These are phyloP conservation scores for Pterothamnion heteromorphum DNA, from an alignment of 31 red algal genomes.

Conservation along the genomic window DNA sequence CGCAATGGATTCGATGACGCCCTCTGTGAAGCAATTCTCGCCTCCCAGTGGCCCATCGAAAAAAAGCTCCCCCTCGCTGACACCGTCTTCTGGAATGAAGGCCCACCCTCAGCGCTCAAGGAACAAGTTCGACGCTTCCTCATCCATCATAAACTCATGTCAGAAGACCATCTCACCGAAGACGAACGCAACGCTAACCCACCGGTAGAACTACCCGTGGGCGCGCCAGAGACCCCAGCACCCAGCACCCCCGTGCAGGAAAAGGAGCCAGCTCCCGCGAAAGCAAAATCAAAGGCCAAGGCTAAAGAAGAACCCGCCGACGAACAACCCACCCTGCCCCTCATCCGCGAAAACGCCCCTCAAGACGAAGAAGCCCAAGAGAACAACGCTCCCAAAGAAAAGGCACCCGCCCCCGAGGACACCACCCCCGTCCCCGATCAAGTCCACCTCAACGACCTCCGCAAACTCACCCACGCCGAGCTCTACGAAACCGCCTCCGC, in stretches of 20 bases:
- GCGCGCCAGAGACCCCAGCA: no score
- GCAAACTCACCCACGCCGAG: not conserved
- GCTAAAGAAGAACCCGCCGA: not conserved
- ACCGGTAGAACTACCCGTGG: no score
- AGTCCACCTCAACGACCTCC: not conserved
- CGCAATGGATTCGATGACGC: not conserved
- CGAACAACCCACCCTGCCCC: not conserved
- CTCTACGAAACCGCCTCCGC: not conserved
- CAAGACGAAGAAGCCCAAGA: not conserved
- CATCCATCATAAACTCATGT: not conserved
- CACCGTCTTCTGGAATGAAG: not conserved
- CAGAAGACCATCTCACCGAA: not conserved
- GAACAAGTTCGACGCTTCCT: not conserved
- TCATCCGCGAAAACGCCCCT: not conserved
- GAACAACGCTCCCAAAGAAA: not conserved
- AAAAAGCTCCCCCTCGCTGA: not conserved
- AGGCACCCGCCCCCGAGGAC: not conserved
- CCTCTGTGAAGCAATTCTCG: not conserved
- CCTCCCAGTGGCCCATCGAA: not conserved
- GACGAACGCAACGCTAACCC: not conserved
- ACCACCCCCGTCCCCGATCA: no score
- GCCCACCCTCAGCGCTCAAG: not conserved
- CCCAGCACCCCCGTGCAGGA: no score
- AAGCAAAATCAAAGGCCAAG: not conserved
- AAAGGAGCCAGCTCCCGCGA: not conserved